Conservation (phyloP, 202 grass and related monocot genomes). For the Dendrocalamus latiflorus region DNA sequence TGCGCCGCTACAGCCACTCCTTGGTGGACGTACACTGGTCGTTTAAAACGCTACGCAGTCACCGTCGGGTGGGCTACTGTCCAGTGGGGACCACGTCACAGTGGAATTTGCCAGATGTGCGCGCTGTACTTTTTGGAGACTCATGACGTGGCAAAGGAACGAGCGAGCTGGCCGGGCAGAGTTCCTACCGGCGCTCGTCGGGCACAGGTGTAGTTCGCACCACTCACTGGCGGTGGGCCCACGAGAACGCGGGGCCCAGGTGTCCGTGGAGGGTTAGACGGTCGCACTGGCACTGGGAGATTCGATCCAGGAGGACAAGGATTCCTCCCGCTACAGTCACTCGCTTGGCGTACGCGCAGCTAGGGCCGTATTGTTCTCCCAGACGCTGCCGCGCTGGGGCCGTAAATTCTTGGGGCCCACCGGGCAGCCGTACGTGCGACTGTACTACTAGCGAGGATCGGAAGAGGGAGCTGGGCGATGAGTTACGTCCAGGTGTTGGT, state of each 20-base stretch:
- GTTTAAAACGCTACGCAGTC: not conserved
- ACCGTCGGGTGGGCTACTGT: too few species aligned
- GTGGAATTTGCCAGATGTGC: not conserved
- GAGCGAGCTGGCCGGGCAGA: not conserved
- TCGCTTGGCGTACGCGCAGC: too few species aligned
- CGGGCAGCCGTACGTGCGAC: too few species aligned
- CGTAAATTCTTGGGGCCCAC: too few species aligned
- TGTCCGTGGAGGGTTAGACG: not conserved
- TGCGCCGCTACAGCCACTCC: not conserved
- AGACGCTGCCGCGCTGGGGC: too few species aligned
- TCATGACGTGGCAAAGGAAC: constrained; percentile 33
- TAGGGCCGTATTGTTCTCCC: too few species aligned
- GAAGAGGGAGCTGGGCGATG: too few species aligned
- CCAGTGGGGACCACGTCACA: fast-evolving
- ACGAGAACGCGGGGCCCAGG: fast-evolving
- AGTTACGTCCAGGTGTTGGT: too few species aligned
- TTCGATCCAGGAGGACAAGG: too few species aligned
- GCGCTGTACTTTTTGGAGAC: not conserved
- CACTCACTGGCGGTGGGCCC: not conserved
- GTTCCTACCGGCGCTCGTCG: not conserved
- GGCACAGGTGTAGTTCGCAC: not conserved
- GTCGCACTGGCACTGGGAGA: too few species aligned
- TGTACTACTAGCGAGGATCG: too few species aligned
- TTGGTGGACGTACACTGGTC: not conserved
- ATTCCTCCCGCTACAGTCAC: too few species aligned